Evolutionary conservation across 345 rosid species (phyloP).

Genomic region (Clarkia xantiana): DNA sequence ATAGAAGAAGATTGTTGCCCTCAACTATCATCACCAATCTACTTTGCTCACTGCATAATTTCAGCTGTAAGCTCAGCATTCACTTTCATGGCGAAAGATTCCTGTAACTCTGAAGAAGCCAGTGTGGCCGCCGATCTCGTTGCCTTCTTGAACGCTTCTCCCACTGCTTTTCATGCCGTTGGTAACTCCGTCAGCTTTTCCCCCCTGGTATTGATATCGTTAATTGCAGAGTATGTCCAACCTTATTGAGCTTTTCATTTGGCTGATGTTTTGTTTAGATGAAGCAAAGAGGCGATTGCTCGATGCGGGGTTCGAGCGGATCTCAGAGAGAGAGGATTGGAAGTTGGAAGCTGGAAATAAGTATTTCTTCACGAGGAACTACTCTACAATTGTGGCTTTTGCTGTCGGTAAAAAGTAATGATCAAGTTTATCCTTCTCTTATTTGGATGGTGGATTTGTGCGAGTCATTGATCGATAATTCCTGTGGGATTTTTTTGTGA

Average conservation of each 20-base stretch:
- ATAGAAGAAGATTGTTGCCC: too few species aligned
- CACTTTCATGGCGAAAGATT: constrained; percentile 22
- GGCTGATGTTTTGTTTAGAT: constrained; percentile 16
- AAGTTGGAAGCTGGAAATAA: constrained; percentile 58
- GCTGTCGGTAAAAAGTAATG: constrained; percentile 75
- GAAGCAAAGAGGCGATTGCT: constrained; percentile 65
- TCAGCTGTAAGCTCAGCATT: too few species aligned
- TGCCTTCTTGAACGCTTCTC: constrained; percentile 76
- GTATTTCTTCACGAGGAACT: constrained; percentile 82
- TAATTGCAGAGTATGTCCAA: too few species aligned
- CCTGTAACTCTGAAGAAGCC: constrained; percentile 11
- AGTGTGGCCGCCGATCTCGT: constrained; percentile 47
- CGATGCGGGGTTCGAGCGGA: constrained; percentile 55
- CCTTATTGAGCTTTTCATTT: neutral
- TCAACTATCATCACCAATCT: too few species aligned
- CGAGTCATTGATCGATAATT: neutral
- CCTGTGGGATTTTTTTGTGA: neutral
- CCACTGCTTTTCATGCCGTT: constrained; percentile 98
- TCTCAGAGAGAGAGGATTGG: constrained; percentile 84
- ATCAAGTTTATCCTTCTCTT: neutral
- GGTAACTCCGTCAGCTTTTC: constrained; percentile 27
- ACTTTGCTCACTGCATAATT: too few species aligned
- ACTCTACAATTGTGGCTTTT: constrained; percentile 84
- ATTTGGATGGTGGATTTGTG: neutral
- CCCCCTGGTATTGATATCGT: neutral